Base-by-base conservation (phyloP, 208 protist species). In the Wallacemonas sp. region DNA sequence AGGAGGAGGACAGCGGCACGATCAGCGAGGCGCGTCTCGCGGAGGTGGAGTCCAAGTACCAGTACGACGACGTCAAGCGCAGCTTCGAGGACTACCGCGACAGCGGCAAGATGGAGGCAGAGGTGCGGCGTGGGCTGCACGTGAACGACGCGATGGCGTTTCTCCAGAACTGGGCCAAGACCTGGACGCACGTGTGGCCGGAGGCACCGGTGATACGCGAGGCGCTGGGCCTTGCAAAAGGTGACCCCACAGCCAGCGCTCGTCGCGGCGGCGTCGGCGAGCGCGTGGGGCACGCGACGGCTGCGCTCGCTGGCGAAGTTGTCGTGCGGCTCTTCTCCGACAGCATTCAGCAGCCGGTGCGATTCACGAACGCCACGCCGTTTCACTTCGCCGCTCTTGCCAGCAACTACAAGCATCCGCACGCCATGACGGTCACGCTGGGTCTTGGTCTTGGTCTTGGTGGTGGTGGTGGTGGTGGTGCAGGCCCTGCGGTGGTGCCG, bases 291-390 rank as follows among this genome's bases (percentile, higher is more conserved):
- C 76, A 84, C 63, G 87, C 81, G 0, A 82, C 85, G 2, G 87
- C 82, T 8, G 78, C 79, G 21, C 74, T 95, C 39, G 46, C 82
- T 1, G 90, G 90, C 12, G 84, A 88, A 27, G 74, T 92, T 5
- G 76, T 90, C 17, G 64, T 93, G 21, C 86, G 90, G 14, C 70
- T 93, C 21, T 93, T 81, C 76, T 52, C 74, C 29, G 90, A 95
- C 48, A 78, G 65, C 43, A 73, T 81, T 5, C 69, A 83, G 38
- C 74, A 88, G 68, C 62, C 75, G 39, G 68, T 66, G 14, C 61
- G 68, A 21, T 81, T 95, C 56, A 78, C 72, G 8, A 93, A 93
- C 64, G 75, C 76, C 30, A 74, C 78, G 1, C 82, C 90, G 2
- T 74, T 95, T 30, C 68, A 78, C 49, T 78, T 76, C 38, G 23